Evolutionary conservation across 352 stramenopile genomes (phyloP), one percentile per base, ranked within the genome.

Genomic region (Globisporangium parvum): DNA sequence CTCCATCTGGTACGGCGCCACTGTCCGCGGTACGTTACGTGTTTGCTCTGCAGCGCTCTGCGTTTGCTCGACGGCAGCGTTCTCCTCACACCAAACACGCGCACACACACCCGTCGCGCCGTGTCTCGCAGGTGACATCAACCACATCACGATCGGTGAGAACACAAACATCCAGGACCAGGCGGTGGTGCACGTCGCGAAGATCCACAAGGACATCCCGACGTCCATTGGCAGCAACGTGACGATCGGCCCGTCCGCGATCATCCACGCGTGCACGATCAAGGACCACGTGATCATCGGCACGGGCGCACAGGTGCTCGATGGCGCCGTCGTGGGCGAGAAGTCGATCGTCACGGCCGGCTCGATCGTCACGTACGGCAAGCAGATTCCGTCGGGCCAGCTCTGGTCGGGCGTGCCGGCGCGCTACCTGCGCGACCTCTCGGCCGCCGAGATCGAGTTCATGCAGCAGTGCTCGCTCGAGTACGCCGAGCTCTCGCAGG

Each of bases 141-240:
- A 97, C 73, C 62, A 84, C 69, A 95, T 98, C 55, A 91, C 76
- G 8, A 98, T 99, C 70, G 96, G 95, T 39, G 80, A 94, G 41
- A 89, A 96, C 75, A 95, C 87, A 68, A 95, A 90, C 70, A 93
- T 98, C 53, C 87, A 95, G 63, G 92, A 98, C 69, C 80, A 94
- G 66, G 91, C 85, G 5, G 83, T 98, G n/a, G 74, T 98, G 50
- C 90, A 97, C 64, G 91, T 96, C 64, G 85, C 93, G 59, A 98
- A 98, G 72, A 94, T 97, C 64, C 80, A 88, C 63, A 78, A 89
- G 55, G 83, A 97, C 64, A 86, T 94, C 56, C 87, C 88, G 39
- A 96, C 88, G 39, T 85, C 84, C 53, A 96, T 97, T 60, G 91
- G 92, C 42, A 93, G 66, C 76, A 87, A 96, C 68, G 91, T 97